Conservation (phyloP, 805 yeast species). For the Starmerella scarabaei region DNA sequence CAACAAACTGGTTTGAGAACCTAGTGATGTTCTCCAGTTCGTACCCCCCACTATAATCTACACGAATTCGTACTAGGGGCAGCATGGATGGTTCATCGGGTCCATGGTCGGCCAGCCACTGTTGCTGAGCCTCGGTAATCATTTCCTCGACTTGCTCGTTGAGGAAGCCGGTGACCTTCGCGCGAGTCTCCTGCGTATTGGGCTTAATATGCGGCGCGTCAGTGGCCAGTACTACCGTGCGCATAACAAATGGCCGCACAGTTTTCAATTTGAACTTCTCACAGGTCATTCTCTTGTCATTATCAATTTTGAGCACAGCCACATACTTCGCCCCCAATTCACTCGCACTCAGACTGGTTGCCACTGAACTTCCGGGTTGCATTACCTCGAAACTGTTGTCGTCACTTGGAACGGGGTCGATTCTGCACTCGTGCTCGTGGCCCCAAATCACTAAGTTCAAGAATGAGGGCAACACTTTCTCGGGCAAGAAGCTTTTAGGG, state of each 20-base stretch:
- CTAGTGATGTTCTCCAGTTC: constrained; percentile 85
- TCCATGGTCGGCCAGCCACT: constrained; percentile 32
- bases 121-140: constrained; percentile 44
- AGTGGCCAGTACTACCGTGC: constrained; percentile 42
- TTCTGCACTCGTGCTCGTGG: constrained; percentile 90
- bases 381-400: constrained; percentile 59
- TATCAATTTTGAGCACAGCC: constrained; percentile 48
- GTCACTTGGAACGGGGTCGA: constrained; percentile 43
- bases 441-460: constrained; percentile 88
- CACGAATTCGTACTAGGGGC: constrained; percentile 70
- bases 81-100: constrained; percentile 40
- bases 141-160: constrained; percentile 51
- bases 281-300: constrained; percentile 41
- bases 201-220: constrained; percentile 34
- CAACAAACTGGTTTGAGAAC: constrained; percentile 81
- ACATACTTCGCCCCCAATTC: constrained; percentile 67
- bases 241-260: constrained; percentile 72
- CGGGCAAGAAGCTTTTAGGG: constrained; percentile 70
- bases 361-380: constrained; percentile 90
- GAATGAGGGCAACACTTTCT: constrained; percentile 65
- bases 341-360: constrained; percentile 77
- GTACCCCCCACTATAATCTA: constrained; percentile 80
- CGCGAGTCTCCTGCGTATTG: constrained; percentile 26
- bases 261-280: constrained; percentile 54
- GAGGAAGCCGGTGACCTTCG: constrained; percentile 48